These are phyloP conservation scores for Besnoitia besnoiti DNA, from an alignment of 169 alveolate species.

Conservation along the genomic window DNA sequence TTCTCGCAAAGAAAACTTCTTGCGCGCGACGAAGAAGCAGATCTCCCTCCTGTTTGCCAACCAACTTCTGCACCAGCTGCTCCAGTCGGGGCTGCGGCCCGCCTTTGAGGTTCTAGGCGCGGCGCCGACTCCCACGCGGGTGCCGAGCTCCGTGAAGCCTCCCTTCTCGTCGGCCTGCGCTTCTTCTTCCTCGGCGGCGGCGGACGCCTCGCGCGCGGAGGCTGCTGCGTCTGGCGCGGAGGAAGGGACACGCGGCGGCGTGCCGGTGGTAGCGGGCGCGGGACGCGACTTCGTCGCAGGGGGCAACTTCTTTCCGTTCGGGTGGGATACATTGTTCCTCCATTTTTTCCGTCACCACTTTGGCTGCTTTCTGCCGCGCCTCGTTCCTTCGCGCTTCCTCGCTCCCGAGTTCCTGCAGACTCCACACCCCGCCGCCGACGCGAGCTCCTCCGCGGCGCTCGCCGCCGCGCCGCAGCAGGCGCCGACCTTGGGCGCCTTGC, in stretches of 20 bases:
- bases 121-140: no score
- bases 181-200: no score
- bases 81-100: neutral
- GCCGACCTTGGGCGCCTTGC: neutral
- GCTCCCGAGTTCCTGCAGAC: neutral
- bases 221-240: neutral
- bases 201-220: no score
- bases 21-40: neutral
- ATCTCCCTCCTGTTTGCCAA: neutral
- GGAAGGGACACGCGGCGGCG: neutral
- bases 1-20: neutral
- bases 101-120: neutral
- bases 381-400: neutral
- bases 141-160: neutral
- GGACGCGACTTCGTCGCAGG: neutral
- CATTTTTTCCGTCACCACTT: constrained; percentile 34
- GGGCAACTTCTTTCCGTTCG: constrained; percentile 59
- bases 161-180: neutral
- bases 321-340: constrained; percentile 62
- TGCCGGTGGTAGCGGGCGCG: neutral
- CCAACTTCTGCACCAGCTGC: neutral
- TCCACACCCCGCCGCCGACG: no score
- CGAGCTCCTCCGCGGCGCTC: no score
- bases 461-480: no score
- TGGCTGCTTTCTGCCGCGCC: constrained; percentile 38